Base-by-base conservation (phyloP, 2,329 filamentous ascomycete species). In the Fusarium sp. region DNA sequence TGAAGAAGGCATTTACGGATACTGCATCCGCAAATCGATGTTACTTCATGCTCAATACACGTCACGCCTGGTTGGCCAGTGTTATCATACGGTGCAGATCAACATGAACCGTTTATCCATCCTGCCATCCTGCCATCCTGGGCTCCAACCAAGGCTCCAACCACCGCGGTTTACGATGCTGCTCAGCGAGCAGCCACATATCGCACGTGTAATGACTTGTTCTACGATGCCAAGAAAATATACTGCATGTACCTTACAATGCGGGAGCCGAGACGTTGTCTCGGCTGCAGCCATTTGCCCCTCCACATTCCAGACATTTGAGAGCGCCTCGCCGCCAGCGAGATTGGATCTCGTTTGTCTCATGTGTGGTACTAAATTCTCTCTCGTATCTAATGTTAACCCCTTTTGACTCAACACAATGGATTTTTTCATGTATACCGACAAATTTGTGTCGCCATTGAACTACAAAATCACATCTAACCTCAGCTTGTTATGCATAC, bases 331-430 rank as follows among this genome's bases (percentile, higher is more conserved):
- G 49, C 51, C 55, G 23, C 33, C 37, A 54, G 49, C 61, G 63
- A 73, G 48, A 70, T 70, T 73, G 45, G 45, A 67, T 73, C 54
- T 63, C 62, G 70, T 60, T 67, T 57, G 35, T 54, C 39, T 38
- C 21, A 23, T 11, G 15, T 18, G 29, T 31, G 21, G 46, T 31
- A 52, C 45, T 41, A 33, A n/a, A 58, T 41, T 38, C n/a, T 61
- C 44, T 39, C 37, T 37, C 33, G 57, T 38, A n/a, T 42, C n/a
- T 49, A 45, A 66, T 60, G 29, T 45, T 25, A 49, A 10, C 46
- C 27, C 63, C 63, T 39, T 51, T 29, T 45, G 21, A 33, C 44
- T 37, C 27, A 19, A 46, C 33, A 19, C 33, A 49, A 16, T 54
- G 15, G 5, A 27, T 39, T 39, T 38, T 18, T 10, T 51, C 18